These are phyloP conservation scores for Fusarium papillatum DNA, from an alignment of 2,329 filamentous ascomycete species.

Conservation along the genomic window DNA sequence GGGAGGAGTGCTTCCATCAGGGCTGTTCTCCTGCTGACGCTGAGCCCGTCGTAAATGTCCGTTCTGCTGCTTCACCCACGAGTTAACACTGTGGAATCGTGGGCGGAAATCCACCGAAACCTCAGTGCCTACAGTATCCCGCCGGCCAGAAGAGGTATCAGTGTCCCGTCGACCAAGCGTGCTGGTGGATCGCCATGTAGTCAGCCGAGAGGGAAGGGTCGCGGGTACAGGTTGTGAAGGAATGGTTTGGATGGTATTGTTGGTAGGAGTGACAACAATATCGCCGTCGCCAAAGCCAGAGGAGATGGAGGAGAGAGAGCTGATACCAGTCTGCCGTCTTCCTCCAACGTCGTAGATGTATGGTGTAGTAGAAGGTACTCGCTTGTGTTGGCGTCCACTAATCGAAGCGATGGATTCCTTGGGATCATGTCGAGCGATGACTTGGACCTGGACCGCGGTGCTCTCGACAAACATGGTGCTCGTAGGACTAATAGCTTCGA, in stretches of 20 bases:
- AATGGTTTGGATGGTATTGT: slow-evolving; percentile 29
- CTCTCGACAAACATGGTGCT: slow-evolving; percentile 42
- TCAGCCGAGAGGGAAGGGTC: slow-evolving; percentile 21
- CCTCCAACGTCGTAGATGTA: slow-evolving; percentile 26
- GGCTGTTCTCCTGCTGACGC: slow-evolving; percentile 46
- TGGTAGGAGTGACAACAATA: slow-evolving; percentile 60
- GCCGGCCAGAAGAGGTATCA: slow-evolving; percentile 30
- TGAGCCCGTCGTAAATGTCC: slow-evolving; percentile 64
- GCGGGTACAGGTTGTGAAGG: slow-evolving; percentile 25
- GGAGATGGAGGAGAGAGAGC: slow-evolving; percentile 71
- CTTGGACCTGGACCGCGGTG: slow-evolving; percentile 36
- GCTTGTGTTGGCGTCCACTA: slow-evolving; percentile 24
- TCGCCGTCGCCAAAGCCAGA: slow-evolving; percentile 76
- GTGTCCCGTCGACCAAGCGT: slow-evolving; percentile 27
- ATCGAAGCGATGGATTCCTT: slow-evolving; percentile 27
- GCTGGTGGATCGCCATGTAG: slow-evolving; percentile 31
- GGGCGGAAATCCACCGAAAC: slow-evolving; percentile 67
- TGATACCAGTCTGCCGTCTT: slow-evolving; percentile 54
- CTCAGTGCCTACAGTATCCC: slow-evolving; percentile 58
- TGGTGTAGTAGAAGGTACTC: slow-evolving; percentile 32
- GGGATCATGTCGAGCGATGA: slow-evolving; percentile 35
- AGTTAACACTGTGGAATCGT: slow-evolving; percentile 70
- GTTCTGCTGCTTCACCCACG: slow-evolving; percentile 76
- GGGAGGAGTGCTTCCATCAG: slow-evolving; percentile 51
- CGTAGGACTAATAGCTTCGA: slow-evolving; percentile 37